These are phyloP conservation scores for Jackrogersella multiformis DNA, from an alignment of 495 filamentous ascomycete species.

Conservation along the genomic window DNA sequence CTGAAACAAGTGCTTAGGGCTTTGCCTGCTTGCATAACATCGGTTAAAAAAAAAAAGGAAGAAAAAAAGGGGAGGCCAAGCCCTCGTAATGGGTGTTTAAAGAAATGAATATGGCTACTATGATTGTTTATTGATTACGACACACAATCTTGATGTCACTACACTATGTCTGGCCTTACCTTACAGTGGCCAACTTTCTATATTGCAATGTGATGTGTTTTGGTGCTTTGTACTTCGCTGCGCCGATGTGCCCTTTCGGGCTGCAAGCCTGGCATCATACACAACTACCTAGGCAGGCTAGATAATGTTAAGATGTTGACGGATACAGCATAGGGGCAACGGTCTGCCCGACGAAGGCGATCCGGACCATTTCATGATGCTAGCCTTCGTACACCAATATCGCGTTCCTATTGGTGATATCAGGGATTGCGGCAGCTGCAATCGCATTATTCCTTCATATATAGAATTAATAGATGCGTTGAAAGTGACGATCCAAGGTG, in stretches of 20 bases:
- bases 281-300: too few species aligned
- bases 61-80: not conserved
- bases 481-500: constrained; percentile 9
- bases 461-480: constrained; percentile 1
- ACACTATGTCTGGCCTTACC: constrained; percentile 4
- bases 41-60: too few species aligned
- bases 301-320: not conserved
- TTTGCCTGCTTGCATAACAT: constrained; percentile 11
- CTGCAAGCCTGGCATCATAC: constrained; percentile 18
- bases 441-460: constrained; percentile 11
- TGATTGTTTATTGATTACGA: constrained; percentile 7
- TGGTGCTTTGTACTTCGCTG: not conserved
- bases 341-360: constrained; percentile 19
- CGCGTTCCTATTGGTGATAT: constrained; percentile 10
- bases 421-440: constrained; percentile 13
- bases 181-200: not conserved
- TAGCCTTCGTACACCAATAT: constrained; percentile 8
- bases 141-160: constrained; percentile 11
- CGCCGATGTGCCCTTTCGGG: not conserved
- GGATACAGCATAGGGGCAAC: not conserved
- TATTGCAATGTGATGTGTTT: constrained; percentile 1
- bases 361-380: constrained; percentile 1
- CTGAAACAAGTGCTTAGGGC: constrained; percentile 20
- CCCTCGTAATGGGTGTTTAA: constrained; percentile 16
- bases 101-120: constrained; percentile 13